A percentile compares a stretch with the other conserved stretches of the same genome.
Conservation (phyloP, 805 yeast species). For the Tetrapisispora pingtungensis region DNA sequence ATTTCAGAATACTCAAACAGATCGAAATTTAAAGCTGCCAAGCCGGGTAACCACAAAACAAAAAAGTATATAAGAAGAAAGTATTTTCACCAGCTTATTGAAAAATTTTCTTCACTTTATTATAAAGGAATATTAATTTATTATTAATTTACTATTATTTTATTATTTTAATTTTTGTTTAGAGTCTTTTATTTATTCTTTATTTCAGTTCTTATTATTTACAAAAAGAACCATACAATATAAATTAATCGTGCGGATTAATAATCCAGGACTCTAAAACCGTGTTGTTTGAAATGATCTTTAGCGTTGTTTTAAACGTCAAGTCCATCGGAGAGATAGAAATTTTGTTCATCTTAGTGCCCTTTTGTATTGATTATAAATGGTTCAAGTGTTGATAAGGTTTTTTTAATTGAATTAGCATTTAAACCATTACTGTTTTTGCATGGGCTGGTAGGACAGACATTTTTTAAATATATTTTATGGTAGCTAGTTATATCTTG, state of each 20-base stretch:
- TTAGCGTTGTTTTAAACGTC: conserved; percentile 42
- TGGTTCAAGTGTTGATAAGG: not conserved
- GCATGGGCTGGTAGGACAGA: conserved; percentile 66
- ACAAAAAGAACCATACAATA: conserved; percentile 10
- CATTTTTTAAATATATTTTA: conserved; percentile 24
- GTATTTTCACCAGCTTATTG: not conserved
- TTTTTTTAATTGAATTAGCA: not conserved
- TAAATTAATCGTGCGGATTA: conserved; percentile 49
- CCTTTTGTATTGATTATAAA: conserved; percentile 34
- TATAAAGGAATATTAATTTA: not conserved
- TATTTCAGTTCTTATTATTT: not conserved
- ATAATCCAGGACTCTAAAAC: conserved; percentile 56
- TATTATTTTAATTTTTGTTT: not conserved
- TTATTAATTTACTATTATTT: no score
- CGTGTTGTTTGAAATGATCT: conserved; percentile 54
- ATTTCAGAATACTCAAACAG: no score
- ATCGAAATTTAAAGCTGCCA: no score
- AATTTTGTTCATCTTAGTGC: conserved; percentile 55
- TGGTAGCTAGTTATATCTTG: no score
- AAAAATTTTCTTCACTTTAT: not conserved
- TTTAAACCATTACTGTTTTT: conserved; percentile 8
- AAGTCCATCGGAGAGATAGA: conserved; percentile 56
- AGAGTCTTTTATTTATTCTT: conserved; percentile 9
- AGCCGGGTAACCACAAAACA: not conserved
- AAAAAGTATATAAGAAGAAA: not conserved